Evolutionary conservation across 306 rosid species (phyloP).

Genomic region (Datisca glomerata): DNA sequence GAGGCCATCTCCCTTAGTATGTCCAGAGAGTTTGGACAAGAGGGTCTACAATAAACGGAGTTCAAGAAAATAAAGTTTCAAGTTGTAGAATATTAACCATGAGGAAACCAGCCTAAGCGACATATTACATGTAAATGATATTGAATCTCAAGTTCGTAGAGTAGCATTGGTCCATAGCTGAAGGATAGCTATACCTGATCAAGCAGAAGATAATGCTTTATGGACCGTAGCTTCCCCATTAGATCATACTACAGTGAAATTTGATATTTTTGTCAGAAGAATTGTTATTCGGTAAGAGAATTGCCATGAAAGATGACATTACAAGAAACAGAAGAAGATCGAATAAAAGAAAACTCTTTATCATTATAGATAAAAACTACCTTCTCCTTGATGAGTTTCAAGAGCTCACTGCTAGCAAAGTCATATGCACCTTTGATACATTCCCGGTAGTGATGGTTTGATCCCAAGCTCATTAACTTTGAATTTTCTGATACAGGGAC

Average conservation of each 20-base stretch:
- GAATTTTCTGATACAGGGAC: conserved; percentile 85
- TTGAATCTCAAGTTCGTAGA: background rate
- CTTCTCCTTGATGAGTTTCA: conserved; percentile 90
- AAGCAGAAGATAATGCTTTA: conserved; percentile 94
- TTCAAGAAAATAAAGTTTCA: too few relatives aligned
- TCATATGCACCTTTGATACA: conserved; percentile 88
- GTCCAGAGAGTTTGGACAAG: too few relatives aligned
- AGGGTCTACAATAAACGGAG: too few relatives aligned
- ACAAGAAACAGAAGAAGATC: conserved; percentile 9
- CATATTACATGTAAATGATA: background rate
- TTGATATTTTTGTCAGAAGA: conserved; percentile 17
- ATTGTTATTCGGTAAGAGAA: conserved; percentile 1
- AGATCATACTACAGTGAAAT: conserved; percentile 61
- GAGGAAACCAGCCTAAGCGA: too few relatives aligned
- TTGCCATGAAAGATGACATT: background rate
- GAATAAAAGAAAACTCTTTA: conserved; percentile 4
- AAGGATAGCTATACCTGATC: conserved; percentile 61
- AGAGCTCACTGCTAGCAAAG: conserved; percentile 86
- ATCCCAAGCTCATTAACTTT: conserved; percentile 69
- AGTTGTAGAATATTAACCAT: too few relatives aligned
- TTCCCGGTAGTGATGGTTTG: conserved; percentile 91
- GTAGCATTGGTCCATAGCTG: background rate
- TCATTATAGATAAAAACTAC: conserved; percentile 24
- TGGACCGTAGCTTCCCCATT: conserved; percentile 76
- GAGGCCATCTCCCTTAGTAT: too few relatives aligned